Conservation (phyloP, 805 yeast genomes). For the Diddensiella santjacobensis region DNA sequence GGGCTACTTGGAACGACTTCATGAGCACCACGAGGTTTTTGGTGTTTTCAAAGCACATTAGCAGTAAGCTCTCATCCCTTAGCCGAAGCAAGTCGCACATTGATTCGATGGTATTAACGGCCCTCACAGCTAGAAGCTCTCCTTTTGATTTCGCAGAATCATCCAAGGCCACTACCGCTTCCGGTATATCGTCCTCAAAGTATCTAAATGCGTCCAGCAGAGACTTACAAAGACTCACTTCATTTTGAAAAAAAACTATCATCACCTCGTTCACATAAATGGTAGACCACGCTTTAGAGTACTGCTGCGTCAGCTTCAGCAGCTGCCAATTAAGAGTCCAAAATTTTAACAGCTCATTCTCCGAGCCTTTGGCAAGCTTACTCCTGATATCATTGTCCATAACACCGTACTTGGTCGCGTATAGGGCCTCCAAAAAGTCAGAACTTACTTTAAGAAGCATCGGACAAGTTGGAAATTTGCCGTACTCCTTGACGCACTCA, state of each 20-base stretch:
- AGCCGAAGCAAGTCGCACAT: conserved; percentile 79
- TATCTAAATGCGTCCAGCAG: conserved; percentile 63
- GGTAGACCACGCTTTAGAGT: conserved; percentile 74
- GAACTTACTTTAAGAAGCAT: conserved; percentile 67
- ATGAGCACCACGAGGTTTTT: conserved; percentile 27
- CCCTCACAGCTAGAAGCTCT: conserved; percentile 34
- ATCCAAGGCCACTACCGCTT: background rate
- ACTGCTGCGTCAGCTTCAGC: conserved; percentile 60
- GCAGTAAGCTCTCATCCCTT: conserved; percentile 70
- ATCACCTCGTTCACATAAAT: conserved; percentile 52
- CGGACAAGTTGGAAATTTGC: conserved; percentile 68
- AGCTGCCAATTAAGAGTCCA: conserved; percentile 78
- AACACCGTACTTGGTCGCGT: conserved; percentile 65
- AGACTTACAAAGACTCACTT: conserved; percentile 69
- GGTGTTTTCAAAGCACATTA: conserved; percentile 59
- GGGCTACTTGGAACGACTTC: conserved; percentile 38
- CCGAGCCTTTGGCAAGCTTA: conserved; percentile 27
- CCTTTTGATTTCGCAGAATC: conserved; percentile 21
- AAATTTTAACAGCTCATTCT: conserved; percentile 38
- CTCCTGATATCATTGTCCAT: conserved; percentile 30
- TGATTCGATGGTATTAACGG: conserved; percentile 56
- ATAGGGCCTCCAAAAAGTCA: conserved; percentile 63
- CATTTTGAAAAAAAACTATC: conserved; percentile 82
- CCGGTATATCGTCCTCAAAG: conserved; percentile 34
- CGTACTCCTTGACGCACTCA: conserved; percentile 42